These are phyloP conservation scores for Westerdykella aurantiaca DNA, from an alignment of 2,329 filamentous ascomycete species.

Conservation along the genomic window DNA sequence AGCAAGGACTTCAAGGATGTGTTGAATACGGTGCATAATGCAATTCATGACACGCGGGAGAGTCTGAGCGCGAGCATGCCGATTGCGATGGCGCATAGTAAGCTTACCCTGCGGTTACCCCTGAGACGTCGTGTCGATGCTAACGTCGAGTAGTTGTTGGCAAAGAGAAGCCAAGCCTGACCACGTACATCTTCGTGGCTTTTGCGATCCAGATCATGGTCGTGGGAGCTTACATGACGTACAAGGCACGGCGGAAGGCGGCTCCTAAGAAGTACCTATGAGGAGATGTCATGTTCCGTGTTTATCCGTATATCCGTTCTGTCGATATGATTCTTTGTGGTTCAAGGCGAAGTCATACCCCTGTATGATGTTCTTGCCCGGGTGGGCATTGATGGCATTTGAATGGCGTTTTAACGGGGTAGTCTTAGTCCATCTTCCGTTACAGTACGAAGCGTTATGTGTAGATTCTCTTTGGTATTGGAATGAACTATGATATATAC, in stretches of 20 bases:
- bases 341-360: too few species aligned
- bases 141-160: slow-evolving; percentile 43
- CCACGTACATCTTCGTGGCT: slow-evolving; percentile 62
- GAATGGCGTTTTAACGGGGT: too few species aligned
- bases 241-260: slow-evolving; percentile 70
- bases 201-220: slow-evolving; percentile 69
- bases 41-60: slow-evolving; percentile 50
- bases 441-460: too few species aligned
- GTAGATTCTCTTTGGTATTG: too few species aligned
- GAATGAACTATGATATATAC: too few species aligned
- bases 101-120: slow-evolving; percentile 17
- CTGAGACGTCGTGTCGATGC: slow-evolving; percentile 4
- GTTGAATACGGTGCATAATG: slow-evolving; percentile 50
- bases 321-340: too few species aligned
- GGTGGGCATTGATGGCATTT: too few species aligned
- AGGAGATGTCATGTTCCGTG: neutral
- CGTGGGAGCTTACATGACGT: slow-evolving; percentile 63
- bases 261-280: slow-evolving; percentile 90
- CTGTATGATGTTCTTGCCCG: too few species aligned
- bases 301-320: too few species aligned
- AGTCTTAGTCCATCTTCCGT: too few species aligned
- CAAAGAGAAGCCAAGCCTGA: slow-evolving; percentile 52
- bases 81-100: slow-evolving; percentile 45
- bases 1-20: slow-evolving; percentile 53
- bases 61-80: slow-evolving; percentile 50